These are phyloP conservation scores for Metschnikowia shivogae DNA, from an alignment of 805 yeast species.

Conservation along the genomic window DNA sequence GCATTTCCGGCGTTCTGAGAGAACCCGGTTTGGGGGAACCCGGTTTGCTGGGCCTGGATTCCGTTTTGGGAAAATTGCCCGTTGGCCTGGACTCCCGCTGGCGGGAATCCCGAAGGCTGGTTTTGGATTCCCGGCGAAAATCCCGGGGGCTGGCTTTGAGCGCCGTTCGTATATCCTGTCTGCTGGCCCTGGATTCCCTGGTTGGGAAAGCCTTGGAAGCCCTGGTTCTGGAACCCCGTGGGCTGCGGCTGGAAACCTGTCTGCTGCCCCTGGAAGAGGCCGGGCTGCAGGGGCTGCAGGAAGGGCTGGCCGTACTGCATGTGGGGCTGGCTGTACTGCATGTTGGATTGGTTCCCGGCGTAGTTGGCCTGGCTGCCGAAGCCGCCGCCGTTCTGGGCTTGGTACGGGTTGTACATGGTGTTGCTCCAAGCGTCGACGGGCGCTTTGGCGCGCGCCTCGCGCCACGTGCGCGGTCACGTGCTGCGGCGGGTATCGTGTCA, in stretches of 20 bases:
- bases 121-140: conserved; percentile 26
- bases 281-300: conserved; percentile 16
- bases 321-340: conserved; percentile 20
- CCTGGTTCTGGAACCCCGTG: conserved; percentile 8
- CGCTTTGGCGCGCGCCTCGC: not conserved
- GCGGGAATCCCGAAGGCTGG: conserved; percentile 25
- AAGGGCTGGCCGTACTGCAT: conserved; percentile 12
- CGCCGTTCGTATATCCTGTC: conserved; percentile 26
- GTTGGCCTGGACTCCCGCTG: conserved; percentile 32
- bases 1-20: conserved; percentile 9
- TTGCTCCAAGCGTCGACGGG: not conserved
- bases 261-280: conserved; percentile 19
- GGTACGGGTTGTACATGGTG: conserved; percentile 40
- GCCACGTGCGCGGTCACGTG: too few relatives aligned
- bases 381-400: conserved; percentile 16
- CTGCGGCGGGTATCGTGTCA: too few relatives aligned
- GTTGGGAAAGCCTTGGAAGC: not conserved
- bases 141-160: conserved; percentile 35
- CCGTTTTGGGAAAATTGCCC: conserved; percentile 27
- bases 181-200: conserved; percentile 20
- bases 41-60: conserved; percentile 22
- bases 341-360: conserved; percentile 22
- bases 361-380: not conserved
- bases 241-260: conserved; percentile 24
- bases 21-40: conserved; percentile 1